Evolutionary conservation across 441 rosid genomes (phyloP).

Genomic region (Lepidium campestre): DNA sequence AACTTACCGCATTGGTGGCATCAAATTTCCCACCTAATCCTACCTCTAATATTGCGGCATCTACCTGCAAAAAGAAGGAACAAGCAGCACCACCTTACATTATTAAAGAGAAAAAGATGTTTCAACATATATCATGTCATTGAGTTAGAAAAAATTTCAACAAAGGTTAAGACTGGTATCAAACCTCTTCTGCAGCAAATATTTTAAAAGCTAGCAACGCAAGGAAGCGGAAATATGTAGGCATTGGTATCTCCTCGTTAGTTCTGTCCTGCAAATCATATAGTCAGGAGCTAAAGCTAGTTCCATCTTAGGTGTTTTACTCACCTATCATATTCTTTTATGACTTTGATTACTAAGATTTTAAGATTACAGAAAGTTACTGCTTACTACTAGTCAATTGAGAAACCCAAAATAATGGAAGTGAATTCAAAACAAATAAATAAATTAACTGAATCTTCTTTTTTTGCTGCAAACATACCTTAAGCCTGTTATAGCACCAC

Average conservation of each 20-base stretch:
- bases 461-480: constrained; percentile 41
- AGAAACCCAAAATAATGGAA: neutral
- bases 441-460: neutral
- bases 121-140: constrained; percentile 1
- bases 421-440: neutral
- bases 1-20: constrained; percentile 88
- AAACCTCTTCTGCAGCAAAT: constrained; percentile 88
- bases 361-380: neutral
- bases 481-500: constrained; percentile 92
- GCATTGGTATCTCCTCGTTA: constrained; percentile 84
- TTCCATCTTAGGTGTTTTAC: neutral
- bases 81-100: neutral
- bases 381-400: neutral
- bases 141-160: neutral
- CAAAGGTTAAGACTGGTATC: constrained; percentile 6
- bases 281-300: constrained; percentile 1
- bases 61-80: constrained; percentile 62
- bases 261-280: constrained; percentile 57
- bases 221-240: constrained; percentile 85
- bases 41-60: constrained; percentile 91
- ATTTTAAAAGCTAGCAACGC: constrained; percentile 93
- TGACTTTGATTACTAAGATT: neutral
- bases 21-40: constrained; percentile 95
- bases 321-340: neutral
- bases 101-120: constrained; percentile 1